Percentiles rank a stretch among this genome's conserved stretches.
These are phyloP conservation scores for Leonotis leonurus DNA, from an alignment of 257 asterid species.

Conservation along the genomic window DNA sequence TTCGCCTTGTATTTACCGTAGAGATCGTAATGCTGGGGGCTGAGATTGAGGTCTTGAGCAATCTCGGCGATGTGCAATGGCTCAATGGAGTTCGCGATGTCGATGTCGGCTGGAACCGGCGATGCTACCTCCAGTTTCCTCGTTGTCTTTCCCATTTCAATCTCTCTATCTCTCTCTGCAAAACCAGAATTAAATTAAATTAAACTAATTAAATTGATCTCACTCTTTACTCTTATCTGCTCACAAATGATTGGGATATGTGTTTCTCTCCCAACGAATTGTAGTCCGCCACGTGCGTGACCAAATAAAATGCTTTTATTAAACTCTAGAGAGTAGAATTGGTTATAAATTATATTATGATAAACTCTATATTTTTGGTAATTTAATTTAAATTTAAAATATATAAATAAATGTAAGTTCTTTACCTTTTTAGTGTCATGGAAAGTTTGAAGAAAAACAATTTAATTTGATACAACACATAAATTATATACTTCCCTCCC, in stretches of 20 bases:
- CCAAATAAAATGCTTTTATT: too few relatives aligned
- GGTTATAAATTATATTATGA: too few relatives aligned
- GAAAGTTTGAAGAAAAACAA: too few relatives aligned
- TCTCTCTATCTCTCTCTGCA: background rate
- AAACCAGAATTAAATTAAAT: background rate
- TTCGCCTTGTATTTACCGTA: conserved; percentile 91
- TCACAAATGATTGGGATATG: background rate
- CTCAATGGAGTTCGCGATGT: conserved; percentile 85
- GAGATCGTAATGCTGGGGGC: conserved; percentile 67
- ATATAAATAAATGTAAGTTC: too few relatives aligned
- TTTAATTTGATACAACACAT: too few relatives aligned
- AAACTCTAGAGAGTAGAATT: too few relatives aligned
- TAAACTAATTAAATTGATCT: background rate
- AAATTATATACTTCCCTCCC: too few relatives aligned
- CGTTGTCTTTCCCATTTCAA: conserved; percentile 55
- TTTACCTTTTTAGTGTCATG: too few relatives aligned
- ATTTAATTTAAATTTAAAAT: too few relatives aligned
- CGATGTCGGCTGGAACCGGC: conserved; percentile 94
- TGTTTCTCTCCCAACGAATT: background rate
- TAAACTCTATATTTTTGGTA: too few relatives aligned
- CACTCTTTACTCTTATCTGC: background rate
- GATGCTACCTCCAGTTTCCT: conserved; percentile 68
- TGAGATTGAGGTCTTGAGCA: conserved; percentile 68
- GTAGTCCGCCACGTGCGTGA: background rate
- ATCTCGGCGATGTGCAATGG: conserved; percentile 78